Evolutionary conservation across 148 eudicot genomes (phyloP).

Genomic region (Polygonum maritimum): DNA sequence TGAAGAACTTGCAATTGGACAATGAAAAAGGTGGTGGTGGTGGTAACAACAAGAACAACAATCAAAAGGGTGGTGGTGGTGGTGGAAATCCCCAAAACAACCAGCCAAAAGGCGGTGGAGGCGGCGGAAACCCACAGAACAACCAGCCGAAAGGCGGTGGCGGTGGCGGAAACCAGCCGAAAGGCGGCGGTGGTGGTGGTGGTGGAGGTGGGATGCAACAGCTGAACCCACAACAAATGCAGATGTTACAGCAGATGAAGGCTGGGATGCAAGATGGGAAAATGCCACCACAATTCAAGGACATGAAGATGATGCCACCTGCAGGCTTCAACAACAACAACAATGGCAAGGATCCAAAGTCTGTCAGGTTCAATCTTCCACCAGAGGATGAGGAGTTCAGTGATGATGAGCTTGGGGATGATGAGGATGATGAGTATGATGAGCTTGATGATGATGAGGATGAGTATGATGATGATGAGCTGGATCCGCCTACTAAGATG

Average conservation of each 20-base stretch:
- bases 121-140: slow-evolving; percentile 1
- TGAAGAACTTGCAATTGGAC: slow-evolving; percentile 40
- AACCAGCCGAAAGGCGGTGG: slow-evolving; percentile 23
- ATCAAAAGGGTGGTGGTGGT: slow-evolving; percentile 21
- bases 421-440: slow-evolving; percentile 27
- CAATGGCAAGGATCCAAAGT: slow-evolving; percentile 12
- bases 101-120: slow-evolving; percentile 14
- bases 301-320: slow-evolving; percentile 9
- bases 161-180: neutral
- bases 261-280: slow-evolving; percentile 28
- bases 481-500: slow-evolving; percentile 47
- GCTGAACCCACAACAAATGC: slow-evolving; percentile 17
- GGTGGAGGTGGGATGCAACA: slow-evolving; percentile 8
- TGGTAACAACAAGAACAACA: neutral
- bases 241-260: slow-evolving; percentile 25
- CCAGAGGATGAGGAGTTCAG: slow-evolving; percentile 12
- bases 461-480: slow-evolving; percentile 39
- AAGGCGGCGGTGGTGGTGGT: slow-evolving; percentile 6
- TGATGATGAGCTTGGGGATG: slow-evolving; percentile 17
- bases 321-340: neutral
- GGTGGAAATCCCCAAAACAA: slow-evolving; percentile 11
- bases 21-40: slow-evolving; percentile 27
- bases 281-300: slow-evolving; percentile 12
- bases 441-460: slow-evolving; percentile 25
- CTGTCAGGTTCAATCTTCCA: slow-evolving; percentile 15